Conservation (phyloP, 1,284 basidiomycete genomes). For the Fomes fomentarius region DNA sequence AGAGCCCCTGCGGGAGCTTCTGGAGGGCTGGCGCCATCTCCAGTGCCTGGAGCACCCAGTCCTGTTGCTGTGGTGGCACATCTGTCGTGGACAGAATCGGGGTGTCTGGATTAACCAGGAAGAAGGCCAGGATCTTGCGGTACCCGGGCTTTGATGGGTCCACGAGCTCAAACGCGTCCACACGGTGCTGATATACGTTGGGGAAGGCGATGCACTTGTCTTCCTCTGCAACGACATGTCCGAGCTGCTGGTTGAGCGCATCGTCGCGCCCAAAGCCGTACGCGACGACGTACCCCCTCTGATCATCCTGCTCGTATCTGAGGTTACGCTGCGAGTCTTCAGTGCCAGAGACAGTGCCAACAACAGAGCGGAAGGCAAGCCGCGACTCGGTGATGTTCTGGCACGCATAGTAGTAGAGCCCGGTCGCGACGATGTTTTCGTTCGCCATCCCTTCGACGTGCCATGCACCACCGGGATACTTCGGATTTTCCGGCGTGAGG, state of each 20-base stretch:
- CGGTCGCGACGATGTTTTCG: too few relatives aligned
- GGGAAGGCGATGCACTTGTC: slow-evolving; percentile 13
- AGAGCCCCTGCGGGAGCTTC: slow-evolving; percentile 13
- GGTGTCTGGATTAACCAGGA: slow-evolving; percentile 35
- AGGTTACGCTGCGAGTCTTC: too few relatives aligned
- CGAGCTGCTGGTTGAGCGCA: slow-evolving; percentile 13
- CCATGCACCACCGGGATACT: too few relatives aligned
- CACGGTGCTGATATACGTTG: slow-evolving; percentile 20
- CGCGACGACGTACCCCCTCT: slow-evolving; percentile 2
- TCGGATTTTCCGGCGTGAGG: too few relatives aligned
- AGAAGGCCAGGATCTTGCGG: slow-evolving; percentile 36
- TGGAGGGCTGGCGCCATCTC: background rate
- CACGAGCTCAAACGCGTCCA: slow-evolving; percentile 32
- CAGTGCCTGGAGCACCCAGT: slow-evolving; percentile 5
- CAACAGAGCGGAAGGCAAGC: too few relatives aligned
- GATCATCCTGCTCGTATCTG: slow-evolving; percentile 12
- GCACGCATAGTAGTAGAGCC: too few relatives aligned
- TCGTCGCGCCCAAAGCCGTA: background rate
- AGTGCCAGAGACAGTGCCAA: too few relatives aligned
- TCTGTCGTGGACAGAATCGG: slow-evolving; percentile 9
- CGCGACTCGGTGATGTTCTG: too few relatives aligned
- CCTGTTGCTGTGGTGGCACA: slow-evolving; percentile 9
- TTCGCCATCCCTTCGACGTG: too few relatives aligned
- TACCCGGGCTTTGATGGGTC: slow-evolving; percentile 30
- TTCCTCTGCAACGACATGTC: slow-evolving; percentile 9